Base-by-base conservation (phyloP, 148 eudicot species). In the Silene latifolia region DNA sequence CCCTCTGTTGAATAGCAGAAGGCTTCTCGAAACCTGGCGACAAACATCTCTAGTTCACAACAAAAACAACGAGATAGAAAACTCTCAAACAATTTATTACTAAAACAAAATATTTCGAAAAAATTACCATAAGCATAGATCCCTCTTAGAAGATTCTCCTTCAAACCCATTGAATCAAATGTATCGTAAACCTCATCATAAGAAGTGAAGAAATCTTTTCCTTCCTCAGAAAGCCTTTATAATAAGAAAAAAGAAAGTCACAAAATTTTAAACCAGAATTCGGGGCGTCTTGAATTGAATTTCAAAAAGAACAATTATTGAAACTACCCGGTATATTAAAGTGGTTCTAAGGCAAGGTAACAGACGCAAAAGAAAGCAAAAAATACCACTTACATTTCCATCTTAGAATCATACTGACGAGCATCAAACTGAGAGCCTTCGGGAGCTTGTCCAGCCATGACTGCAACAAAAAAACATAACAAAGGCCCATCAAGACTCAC, bases 361-460 rank as follows among this genome's bases (percentile, higher is more conserved):
- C n/a, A n/a, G n/a, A n/a, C n/a, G n/a, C 15, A 39, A 58, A 35
- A 71, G 44, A 3, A 4, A 15, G 17, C 25, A 35, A 21, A 44
- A 10, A 32, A 32, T 32, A 32, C 35, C 12, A 63, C 95, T 83
- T 81, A 90, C 95, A 90, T 17, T 73, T 90, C 91, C 94, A 88
- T 88, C 69, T 85, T 90, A 68, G 80, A 64, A 48, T 90, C 94
- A 79, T 35, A 88, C 35, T 86, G 86, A 23, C 83, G 82, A 35
- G 86, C 81, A 76, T 90, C 91, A 76, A 79, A 90, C 63, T 86
- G 88, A n/a, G 87, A 82, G 20, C 91, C 91, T 82, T 90, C 91
- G n/a, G 89, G 79, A 63, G 87, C 89, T 18, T 18, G 53, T 46
- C 86, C 89, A 66, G 91, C 91, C 91, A 88, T 90, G 80, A 80